Percentiles rank a stretch among this genome's conserved stretches.
phyloP scores from a whole-genome alignment of 306 rosid species.

The Castanea mollissima region DNA sequence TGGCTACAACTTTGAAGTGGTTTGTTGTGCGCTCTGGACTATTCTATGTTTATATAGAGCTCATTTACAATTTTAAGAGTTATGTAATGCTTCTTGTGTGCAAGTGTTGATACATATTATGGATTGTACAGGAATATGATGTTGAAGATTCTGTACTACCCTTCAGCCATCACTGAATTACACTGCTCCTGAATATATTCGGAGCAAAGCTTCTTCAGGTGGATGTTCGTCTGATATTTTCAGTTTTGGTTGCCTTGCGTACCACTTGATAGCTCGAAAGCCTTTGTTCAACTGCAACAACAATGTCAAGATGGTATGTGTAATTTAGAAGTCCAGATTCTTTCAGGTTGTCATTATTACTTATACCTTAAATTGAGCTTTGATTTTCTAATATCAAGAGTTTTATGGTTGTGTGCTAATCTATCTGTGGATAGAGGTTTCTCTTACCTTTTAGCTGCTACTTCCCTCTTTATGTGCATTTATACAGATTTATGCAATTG shows the following conservation, averaged over 20 bases:
- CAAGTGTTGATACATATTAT: conserved; percentile 7
- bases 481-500: neutral
- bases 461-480: neutral
- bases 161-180: conserved; percentile 91
- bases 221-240: conserved; percentile 83
- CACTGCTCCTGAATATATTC: conserved; percentile 93
- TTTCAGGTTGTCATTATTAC: conserved; percentile 1
- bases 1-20: too few species aligned
- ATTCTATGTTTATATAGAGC: neutral
- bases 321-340: conserved; percentile 19
- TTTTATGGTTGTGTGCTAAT: neutral
- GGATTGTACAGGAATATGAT: conserved; percentile 80
- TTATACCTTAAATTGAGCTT: neutral
- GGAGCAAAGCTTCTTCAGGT: conserved; percentile 49
- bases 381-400: neutral
- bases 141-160: conserved; percentile 92
- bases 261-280: conserved; percentile 85
- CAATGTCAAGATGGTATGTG: conserved; percentile 88
- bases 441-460: neutral
- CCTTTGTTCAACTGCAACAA: conserved; percentile 87
- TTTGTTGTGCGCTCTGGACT: too few species aligned
- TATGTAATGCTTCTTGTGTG: conserved; percentile 3
- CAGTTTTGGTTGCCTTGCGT: conserved; percentile 95
- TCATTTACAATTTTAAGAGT: neutral
- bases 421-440: neutral